Percentiles rank a stretch among this genome's conserved stretches.
Evolutionary conservation across 257 asterid species (phyloP).

Genomic region (Plantago elongata): DNA sequence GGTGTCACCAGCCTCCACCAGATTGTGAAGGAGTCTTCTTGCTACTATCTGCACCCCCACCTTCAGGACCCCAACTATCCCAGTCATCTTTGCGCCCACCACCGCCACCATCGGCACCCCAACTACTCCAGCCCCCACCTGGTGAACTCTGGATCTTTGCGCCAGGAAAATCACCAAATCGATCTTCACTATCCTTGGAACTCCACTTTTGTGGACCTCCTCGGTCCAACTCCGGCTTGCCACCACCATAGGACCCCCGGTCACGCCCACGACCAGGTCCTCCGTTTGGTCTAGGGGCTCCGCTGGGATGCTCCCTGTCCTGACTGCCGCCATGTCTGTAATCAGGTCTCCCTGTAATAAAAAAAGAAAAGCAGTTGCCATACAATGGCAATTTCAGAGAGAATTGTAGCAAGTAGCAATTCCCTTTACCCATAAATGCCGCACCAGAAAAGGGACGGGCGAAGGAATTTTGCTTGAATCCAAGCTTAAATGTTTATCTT

Average conservation of each 20-base stretch:
- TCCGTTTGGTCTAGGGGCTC: too few relatives aligned
- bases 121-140: slow-evolving; percentile 43
- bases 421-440: neutral
- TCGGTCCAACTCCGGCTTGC: too few relatives aligned
- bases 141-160: slow-evolving; percentile 55
- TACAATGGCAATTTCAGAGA: neutral
- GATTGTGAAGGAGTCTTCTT: slow-evolving; percentile 33
- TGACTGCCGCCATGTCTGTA: slow-evolving; percentile 54
- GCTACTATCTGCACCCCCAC: slow-evolving; percentile 27
- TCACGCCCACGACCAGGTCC: too few relatives aligned
- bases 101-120: slow-evolving; percentile 31
- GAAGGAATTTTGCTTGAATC: too few relatives aligned
- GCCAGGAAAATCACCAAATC: slow-evolving; percentile 54
- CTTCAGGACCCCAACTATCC: slow-evolving; percentile 22
- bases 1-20: slow-evolving; percentile 28
- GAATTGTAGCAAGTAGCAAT: too few relatives aligned
- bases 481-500: too few relatives aligned
- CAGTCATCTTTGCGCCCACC: slow-evolving; percentile 24
- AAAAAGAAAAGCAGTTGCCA: slow-evolving; percentile 1
- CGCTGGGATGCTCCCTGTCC: too few relatives aligned
- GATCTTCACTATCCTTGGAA: slow-evolving; percentile 45
- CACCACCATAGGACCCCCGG: too few relatives aligned
- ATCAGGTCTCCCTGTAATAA: slow-evolving; percentile 67
- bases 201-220: slow-evolving; percentile 24
- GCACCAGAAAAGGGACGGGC: neutral